Evolutionary conservation across 352 stramenopile species (phyloP), one percentile per base, ranked within the genome.

Genomic region (Phytophthora pluvialis): DNA sequence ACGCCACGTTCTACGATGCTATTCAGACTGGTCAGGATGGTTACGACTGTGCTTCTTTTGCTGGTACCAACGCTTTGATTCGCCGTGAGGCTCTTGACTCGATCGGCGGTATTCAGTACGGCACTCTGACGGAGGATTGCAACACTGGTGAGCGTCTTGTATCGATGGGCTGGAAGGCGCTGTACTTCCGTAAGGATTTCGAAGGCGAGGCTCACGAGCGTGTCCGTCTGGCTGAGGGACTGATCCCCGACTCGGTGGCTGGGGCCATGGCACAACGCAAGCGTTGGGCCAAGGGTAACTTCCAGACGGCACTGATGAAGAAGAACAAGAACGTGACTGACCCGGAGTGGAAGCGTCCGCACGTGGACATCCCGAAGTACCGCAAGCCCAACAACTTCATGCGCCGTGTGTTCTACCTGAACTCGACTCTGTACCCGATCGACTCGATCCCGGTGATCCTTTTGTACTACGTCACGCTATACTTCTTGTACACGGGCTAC

Each of bases 121-220:
- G 89, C 21, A 89, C 70, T 54, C 65, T 96, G 60, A 96, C 89
- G 10, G 89, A 96, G 55, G 84, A 96, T 35, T 86, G 72, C 29
- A 93, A 91, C 78, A 95, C 84, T 51, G 86, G 84, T 5, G 75
- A 93, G 69, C 78, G 80, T 45, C 67, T 95, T 47, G 82, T 87
- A 31, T 77, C 74, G 26, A 93, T 91, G 86, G 86, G 86, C 26
- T 95, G 86, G 86, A 95, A 95, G 71, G 84, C 71, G 32, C 62
- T 93, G 46, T 95, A 93, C 72, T 95, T 91, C 79, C 84, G 86
- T 44, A 95, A 95, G 73, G 87, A 95, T 70, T 93, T 95, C 29
- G 87, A 95, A 75, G 87, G 87, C 11, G 85, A 95, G 65, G 71
- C 69, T 28, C 36, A 63, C 10, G 87, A 95, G 68, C 87, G 87